A percentile compares a stretch with the other conserved stretches of the same genome.
Evolutionary conservation across 768 basidiomycete species (phyloP).

Genomic region (Leccinum incarnatum): DNA sequence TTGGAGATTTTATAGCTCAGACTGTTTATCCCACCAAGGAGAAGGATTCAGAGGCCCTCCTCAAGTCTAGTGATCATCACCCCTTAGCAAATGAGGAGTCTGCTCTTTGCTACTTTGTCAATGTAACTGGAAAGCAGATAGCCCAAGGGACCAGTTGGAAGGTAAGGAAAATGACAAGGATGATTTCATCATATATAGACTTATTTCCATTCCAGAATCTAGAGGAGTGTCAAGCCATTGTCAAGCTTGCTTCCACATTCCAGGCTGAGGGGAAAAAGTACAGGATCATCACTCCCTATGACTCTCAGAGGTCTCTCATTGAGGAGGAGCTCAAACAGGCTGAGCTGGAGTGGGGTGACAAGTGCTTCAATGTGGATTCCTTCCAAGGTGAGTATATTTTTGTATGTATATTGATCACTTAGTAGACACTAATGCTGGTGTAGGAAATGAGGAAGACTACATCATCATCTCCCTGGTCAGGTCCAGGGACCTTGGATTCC

Average conservation of each 20-base stretch:
- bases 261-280: slow-evolving; percentile 48
- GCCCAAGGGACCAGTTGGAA: slow-evolving; percentile 37
- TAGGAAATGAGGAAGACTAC: slow-evolving; percentile 82
- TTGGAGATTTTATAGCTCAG: slow-evolving; percentile 70
- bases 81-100: slow-evolving; percentile 38
- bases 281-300: slow-evolving; percentile 80
- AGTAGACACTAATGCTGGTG: slow-evolving; percentile 1
- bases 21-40: slow-evolving; percentile 55
- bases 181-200: neutral
- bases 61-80: slow-evolving; percentile 54
- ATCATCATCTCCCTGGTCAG: slow-evolving; percentile 74
- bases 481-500: slow-evolving; percentile 62
- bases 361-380: slow-evolving; percentile 73
- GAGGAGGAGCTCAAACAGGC: slow-evolving; percentile 51
- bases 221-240: slow-evolving; percentile 52
- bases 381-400: slow-evolving; percentile 61
- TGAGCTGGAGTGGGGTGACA: slow-evolving; percentile 61
- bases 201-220: slow-evolving; percentile 46
- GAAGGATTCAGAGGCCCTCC: slow-evolving; percentile 27
- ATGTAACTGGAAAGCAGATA: slow-evolving; percentile 46
- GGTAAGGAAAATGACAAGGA: slow-evolving; percentile 23
- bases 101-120: slow-evolving; percentile 63
- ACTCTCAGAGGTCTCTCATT: slow-evolving; percentile 60
- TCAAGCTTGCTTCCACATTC: slow-evolving; percentile 57
- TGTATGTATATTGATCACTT: neutral